Evolutionary conservation across 805 yeast genomes (phyloP).

Genomic region (Candida montana): DNA sequence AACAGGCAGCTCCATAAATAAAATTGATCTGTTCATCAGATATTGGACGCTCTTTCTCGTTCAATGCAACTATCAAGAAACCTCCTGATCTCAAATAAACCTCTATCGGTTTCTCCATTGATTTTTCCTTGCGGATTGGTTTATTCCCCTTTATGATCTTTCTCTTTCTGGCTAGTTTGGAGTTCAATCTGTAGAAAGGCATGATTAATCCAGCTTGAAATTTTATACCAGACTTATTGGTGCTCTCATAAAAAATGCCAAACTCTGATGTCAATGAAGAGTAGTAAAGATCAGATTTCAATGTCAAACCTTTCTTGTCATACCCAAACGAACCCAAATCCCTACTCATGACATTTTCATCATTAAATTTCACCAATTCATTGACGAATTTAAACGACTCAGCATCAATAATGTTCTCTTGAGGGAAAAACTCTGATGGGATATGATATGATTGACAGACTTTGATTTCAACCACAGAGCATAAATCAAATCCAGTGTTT

Average conservation of each 20-base stretch:
- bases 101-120: conserved; percentile 28
- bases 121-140: conserved; percentile 7
- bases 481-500: conserved; percentile 35
- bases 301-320: conserved; percentile 18
- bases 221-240: conserved; percentile 23
- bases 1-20: conserved; percentile 40
- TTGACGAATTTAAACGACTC: conserved; percentile 38
- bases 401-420: conserved; percentile 37
- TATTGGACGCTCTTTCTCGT: conserved; percentile 26
- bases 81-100: conserved; percentile 49
- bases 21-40: conserved; percentile 37
- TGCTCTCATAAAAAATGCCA: conserved; percentile 41
- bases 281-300: conserved; percentile 35
- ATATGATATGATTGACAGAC: conserved; percentile 42
- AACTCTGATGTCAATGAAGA: conserved; percentile 45
- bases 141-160: conserved; percentile 18
- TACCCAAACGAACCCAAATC: conserved; percentile 40
- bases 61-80: conserved; percentile 43
- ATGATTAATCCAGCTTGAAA: conserved; percentile 46
- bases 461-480: conserved; percentile 46
- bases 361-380: conserved; percentile 32
- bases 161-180: conserved; percentile 39
- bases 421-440: conserved; percentile 38
- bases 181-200: conserved; percentile 43
- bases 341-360: conserved; percentile 38